These are phyloP conservation scores for Zymoseptoria crescenta DNA, from an alignment of 2,329 filamentous ascomycete genomes.

Conservation along the genomic window DNA sequence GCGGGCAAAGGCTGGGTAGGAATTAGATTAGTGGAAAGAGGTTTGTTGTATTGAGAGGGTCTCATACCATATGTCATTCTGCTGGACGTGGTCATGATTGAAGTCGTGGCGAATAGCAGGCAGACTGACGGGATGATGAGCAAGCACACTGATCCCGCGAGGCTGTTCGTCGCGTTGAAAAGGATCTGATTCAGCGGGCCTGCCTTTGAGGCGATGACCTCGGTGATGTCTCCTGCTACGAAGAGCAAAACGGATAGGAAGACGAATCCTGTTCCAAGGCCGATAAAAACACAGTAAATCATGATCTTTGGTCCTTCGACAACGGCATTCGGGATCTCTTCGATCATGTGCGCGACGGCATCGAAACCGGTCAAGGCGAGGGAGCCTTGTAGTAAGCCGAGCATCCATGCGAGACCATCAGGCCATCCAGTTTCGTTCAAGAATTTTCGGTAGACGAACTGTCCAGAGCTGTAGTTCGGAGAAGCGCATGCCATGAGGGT, in stretches of 20 bases:
- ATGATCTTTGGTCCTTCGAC: conserved; percentile 30
- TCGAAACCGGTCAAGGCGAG: conserved; percentile 43
- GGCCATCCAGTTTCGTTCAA: conserved; percentile 48
- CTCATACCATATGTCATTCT: conserved; percentile 27
- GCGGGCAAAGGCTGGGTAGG: conserved; percentile 26
- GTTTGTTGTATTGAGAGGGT: background rate
- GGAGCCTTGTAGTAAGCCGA: conserved; percentile 35
- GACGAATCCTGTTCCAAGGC: conserved; percentile 30
- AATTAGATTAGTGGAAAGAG: background rate
- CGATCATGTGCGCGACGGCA: conserved; percentile 45
- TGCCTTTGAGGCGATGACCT: conserved; percentile 25
- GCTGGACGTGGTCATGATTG: conserved; percentile 31
- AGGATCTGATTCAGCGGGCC: conserved; percentile 31
- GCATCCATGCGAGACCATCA: conserved; percentile 34
- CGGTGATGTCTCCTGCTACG: conserved; percentile 26
- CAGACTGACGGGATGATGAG: conserved; percentile 31
- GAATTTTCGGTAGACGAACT: conserved; percentile 60
- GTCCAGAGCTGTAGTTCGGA: conserved; percentile 55
- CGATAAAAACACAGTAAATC: conserved; percentile 31
- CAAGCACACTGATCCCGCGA: conserved; percentile 29
- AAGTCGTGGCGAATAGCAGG: conserved; percentile 29
- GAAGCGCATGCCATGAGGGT: conserved; percentile 59
- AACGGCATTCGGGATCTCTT: conserved; percentile 31
- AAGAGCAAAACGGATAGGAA: conserved; percentile 32
- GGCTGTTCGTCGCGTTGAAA: conserved; percentile 28